phyloP scores from a whole-genome alignment of 2,329 filamentous ascomycete genomes.

The Phoma sp. region DNA sequence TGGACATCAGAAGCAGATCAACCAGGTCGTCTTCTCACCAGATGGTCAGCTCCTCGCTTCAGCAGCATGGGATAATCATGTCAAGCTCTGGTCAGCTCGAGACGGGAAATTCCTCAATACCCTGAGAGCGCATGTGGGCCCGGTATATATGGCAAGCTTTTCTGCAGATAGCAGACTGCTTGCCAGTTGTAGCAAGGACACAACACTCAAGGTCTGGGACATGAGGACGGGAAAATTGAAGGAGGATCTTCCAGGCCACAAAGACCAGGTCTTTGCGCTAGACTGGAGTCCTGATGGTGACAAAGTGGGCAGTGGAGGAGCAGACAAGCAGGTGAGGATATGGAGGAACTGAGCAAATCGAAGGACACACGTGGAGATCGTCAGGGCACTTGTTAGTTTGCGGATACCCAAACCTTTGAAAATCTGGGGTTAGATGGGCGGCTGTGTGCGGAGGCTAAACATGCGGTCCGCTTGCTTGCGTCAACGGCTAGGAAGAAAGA shows the following conservation, averaged over 20 bases:
- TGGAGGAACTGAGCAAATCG: constrained; percentile 68
- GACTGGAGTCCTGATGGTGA: constrained; percentile 95
- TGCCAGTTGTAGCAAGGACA: constrained; percentile 89
- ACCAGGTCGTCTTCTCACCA: constrained; percentile 92
- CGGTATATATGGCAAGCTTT: constrained; percentile 92
- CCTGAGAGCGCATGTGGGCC: constrained; percentile 85
- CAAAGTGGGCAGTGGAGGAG: constrained; percentile 88
- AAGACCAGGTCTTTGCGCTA: constrained; percentile 91
- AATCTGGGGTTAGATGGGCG: constrained; percentile 18
- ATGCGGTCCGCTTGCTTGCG: constrained; percentile 17
- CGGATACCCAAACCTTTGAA: constrained; percentile 22
- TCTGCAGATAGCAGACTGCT: constrained; percentile 89
- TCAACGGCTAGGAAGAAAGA: constrained; percentile 16
- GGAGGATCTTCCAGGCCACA: constrained; percentile 84
- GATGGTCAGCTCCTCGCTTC: constrained; percentile 89
- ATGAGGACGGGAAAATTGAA: constrained; percentile 83
- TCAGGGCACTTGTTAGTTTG: constrained; percentile 18
- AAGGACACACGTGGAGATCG: constrained; percentile 6
- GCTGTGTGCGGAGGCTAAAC: constrained; percentile 17
- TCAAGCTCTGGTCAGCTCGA: constrained; percentile 86
- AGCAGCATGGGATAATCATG: constrained; percentile 91
- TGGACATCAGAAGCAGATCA: constrained; percentile 97
- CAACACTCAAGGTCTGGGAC: constrained; percentile 94
- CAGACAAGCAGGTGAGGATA: constrained; percentile 78
- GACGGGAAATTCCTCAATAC: constrained; percentile 83